Percentiles rank a stretch among this genome's conserved stretches.
Evolutionary conservation across 768 basidiomycete species (phyloP).

Genomic region (Hygrophoropsis aurantiaca): DNA sequence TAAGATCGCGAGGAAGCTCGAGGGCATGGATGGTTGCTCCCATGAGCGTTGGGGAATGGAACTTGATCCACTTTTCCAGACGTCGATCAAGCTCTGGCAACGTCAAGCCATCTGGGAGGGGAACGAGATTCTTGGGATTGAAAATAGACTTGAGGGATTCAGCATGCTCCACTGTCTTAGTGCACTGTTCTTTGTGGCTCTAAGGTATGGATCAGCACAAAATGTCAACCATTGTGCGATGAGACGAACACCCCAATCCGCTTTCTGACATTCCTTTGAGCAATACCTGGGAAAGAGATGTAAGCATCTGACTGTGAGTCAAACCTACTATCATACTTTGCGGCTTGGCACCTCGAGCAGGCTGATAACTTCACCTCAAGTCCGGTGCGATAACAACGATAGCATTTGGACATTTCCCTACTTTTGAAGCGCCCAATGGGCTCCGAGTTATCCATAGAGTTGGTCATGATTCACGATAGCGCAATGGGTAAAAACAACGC

Average conservation of each 20-base stretch:
- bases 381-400: background rate
- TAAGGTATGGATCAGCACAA: background rate
- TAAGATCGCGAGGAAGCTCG: conserved; percentile 23
- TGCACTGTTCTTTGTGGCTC: conserved; percentile 19
- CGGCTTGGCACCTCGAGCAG: conserved; percentile 1
- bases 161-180: conserved; percentile 15
- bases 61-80: conserved; percentile 34
- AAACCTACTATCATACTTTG: background rate
- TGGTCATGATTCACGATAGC: too few relatives aligned
- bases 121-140: conserved; percentile 7
- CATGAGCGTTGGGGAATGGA: conserved; percentile 27
- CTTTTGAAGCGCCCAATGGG: background rate
- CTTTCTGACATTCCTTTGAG: conserved; percentile 20
- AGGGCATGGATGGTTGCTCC: conserved; percentile 30
- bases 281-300: background rate
- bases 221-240: background rate
- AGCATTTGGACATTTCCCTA: background rate
- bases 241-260: conserved; percentile 17
- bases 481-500: too few relatives aligned
- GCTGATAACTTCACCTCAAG: background rate
- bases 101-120: conserved; percentile 16
- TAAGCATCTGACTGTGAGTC: background rate
- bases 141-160: conserved; percentile 12
- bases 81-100: conserved; percentile 28
- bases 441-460: too few relatives aligned